phyloP scores from a whole-genome alignment of 2,329 filamentous ascomycete genomes.

The Salinomyces thailandicus region DNA sequence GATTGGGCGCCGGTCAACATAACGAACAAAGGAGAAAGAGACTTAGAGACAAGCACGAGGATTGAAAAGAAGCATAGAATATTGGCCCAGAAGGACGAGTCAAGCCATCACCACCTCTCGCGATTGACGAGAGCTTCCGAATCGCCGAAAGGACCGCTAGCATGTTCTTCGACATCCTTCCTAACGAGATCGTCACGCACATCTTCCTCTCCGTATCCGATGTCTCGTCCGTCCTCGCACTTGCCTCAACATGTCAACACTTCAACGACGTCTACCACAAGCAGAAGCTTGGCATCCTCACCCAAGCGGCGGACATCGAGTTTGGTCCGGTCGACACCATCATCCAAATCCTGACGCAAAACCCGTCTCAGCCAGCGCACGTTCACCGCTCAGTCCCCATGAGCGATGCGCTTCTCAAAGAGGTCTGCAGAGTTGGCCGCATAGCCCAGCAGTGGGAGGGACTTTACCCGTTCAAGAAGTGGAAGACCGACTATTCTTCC shows the following conservation, averaged over 20 bases:
- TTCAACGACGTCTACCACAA: constrained; percentile 43
- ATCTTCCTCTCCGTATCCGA: constrained; percentile 45
- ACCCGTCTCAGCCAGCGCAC: constrained; percentile 49
- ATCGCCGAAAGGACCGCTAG: constrained; percentile 16
- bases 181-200: constrained; percentile 49
- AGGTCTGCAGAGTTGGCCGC: constrained; percentile 44
- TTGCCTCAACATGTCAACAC: constrained; percentile 46
- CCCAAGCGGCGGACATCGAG: constrained; percentile 43
- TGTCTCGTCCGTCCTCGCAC: constrained; percentile 43
- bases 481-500: constrained; percentile 47
- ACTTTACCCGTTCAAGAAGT: constrained; percentile 55
- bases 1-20: not conserved
- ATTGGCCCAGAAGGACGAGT: constrained; percentile 1
- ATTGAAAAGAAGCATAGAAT: not conserved
- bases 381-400: constrained; percentile 42
- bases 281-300: constrained; percentile 45
- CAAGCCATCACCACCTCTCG: constrained; percentile 1
- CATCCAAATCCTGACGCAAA: constrained; percentile 50
- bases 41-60: not conserved
- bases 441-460: constrained; percentile 48
- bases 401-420: constrained; percentile 45
- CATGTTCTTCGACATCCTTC: constrained; percentile 46
- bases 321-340: constrained; percentile 50
- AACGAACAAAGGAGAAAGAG: not conserved
- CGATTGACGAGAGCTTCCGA: too few relatives aligned